phyloP scores from a whole-genome alignment of 1,284 basidiomycete genomes.

The Pholiota adiposa region DNA sequence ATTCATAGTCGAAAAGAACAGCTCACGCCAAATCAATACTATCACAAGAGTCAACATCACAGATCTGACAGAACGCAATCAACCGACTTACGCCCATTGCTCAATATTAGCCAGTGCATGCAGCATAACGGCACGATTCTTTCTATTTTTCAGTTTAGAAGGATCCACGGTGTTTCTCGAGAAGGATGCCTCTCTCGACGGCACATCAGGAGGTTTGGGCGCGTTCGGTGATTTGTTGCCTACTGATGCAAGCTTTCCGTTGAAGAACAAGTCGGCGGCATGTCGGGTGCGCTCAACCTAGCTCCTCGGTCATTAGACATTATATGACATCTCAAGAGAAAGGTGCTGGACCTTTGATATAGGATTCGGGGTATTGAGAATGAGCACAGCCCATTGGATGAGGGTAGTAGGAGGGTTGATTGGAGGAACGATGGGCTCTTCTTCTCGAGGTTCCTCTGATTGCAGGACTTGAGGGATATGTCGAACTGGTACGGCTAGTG shows the following conservation, averaged over 20 bases:
- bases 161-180: slow-evolving; percentile 63
- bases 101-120: slow-evolving; percentile 91
- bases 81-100: slow-evolving; percentile 80
- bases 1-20: slow-evolving; percentile 15
- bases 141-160: slow-evolving; percentile 62
- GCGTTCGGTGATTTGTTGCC: slow-evolving; percentile 57
- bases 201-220: slow-evolving; percentile 68
- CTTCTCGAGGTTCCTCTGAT: slow-evolving; percentile 16
- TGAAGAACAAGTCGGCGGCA: slow-evolving; percentile 72
- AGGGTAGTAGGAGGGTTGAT: slow-evolving; percentile 61
- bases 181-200: slow-evolving; percentile 64
- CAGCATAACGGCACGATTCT: slow-evolving; percentile 80
- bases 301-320: not conserved
- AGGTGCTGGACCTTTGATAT: slow-evolving; percentile 57
- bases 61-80: not conserved
- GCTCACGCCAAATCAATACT: slow-evolving; percentile 78
- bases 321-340: too few relatives aligned
- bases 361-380: slow-evolving; percentile 74
- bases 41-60: not conserved
- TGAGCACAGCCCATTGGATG: slow-evolving; percentile 77
- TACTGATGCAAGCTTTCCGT: slow-evolving; percentile 68
- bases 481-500: slow-evolving; percentile 41
- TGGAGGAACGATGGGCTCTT: slow-evolving; percentile 52
- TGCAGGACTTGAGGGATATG: slow-evolving; percentile 17
- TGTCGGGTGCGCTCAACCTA: slow-evolving; percentile 72